Base-by-base conservation (phyloP, 441 rosid genomes). In the Jatropha podagrica region DNA sequence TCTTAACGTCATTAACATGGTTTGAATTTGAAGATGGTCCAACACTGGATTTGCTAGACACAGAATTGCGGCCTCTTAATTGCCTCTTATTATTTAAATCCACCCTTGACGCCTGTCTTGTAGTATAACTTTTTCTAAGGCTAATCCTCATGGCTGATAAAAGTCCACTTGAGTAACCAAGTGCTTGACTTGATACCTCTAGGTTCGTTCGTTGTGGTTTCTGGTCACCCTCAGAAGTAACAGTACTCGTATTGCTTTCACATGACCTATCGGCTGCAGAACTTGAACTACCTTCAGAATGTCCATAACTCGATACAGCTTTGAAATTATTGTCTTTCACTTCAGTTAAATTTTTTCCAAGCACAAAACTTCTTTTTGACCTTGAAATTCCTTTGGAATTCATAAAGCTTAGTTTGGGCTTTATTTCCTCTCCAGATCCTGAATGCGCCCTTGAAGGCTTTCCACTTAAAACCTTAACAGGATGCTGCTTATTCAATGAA, bases 41-140 rank as follows among this genome's bases (percentile, higher is more conserved):
- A 52, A 80, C 82, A 27, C 92, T 87, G 68, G 88, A 88, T 71
- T 87, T 87, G n/a, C 84, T 56, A 54, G 89, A 86, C 49, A 78
- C 83, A 81, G 90, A 86, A 72, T 81, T 78, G 40, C 64, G n/a
- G 15, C 77, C 86, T 54, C 78, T 77, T 56, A 81, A 80, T 65
- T 75, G 67, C 60, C 68, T 77, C 48, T 81, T 74, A 18, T 68
- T 55, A 78, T 46, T 77, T 62, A 63, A 75, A 79, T 79, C 82
- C 46, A 79, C 74, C 62, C 83, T 84, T 60, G 85, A 84, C 59
- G 92, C 91, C 81, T 79, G 90, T 77, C 89, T 81, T 58, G 84
- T 84, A 68, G 88, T 81, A 76, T 78, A 78, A 71, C 90, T 88
- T 84, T 79, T 88, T 82, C 92, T 79, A 69, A 86, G 86, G 71